phyloP scores from a whole-genome alignment of 2,329 filamentous ascomycete species.

The Mollisia scopiformis region DNA sequence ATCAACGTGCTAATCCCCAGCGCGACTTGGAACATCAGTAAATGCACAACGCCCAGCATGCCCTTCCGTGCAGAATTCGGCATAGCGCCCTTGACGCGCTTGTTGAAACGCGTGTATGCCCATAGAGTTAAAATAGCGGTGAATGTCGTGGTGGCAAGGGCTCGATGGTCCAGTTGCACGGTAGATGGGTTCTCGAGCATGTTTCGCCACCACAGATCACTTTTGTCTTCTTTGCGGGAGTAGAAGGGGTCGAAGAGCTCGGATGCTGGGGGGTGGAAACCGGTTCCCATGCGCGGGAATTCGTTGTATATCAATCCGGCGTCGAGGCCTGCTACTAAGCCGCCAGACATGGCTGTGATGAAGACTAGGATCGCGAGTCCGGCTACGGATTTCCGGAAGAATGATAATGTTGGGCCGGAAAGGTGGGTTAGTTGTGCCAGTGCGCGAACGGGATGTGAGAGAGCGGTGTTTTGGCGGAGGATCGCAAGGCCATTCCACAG shows the following conservation, averaged over 20 bases:
- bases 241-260: constrained; percentile 90
- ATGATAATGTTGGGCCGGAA: constrained; percentile 65
- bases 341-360: constrained; percentile 89
- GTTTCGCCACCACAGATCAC: constrained; percentile 95
- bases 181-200: constrained; percentile 95
- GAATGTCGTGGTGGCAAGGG: constrained; percentile 89
- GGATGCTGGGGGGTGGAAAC: constrained; percentile 76
- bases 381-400: constrained; percentile 74
- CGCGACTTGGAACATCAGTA: constrained; percentile 79
- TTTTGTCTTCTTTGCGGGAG: constrained; percentile 73
- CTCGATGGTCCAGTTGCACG: constrained; percentile 94
- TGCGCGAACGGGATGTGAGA: constrained; percentile 67
- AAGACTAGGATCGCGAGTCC: constrained; percentile 79
- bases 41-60: constrained; percentile 78
- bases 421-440: constrained; percentile 64
- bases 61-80: constrained; percentile 68
- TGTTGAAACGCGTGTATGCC: constrained; percentile 74
- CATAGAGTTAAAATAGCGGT: constrained; percentile 78
- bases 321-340: constrained; percentile 90
- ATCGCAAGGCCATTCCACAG: constrained; percentile 85
- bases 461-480: constrained; percentile 74
- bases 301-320: constrained; percentile 98
- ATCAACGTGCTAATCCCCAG: constrained; percentile 90
- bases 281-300: constrained; percentile 92
- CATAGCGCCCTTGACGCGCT: constrained; percentile 56